These are phyloP conservation scores for Erysimum cheiranthoides DNA, from an alignment of 345 rosid species.

Conservation along the genomic window DNA sequence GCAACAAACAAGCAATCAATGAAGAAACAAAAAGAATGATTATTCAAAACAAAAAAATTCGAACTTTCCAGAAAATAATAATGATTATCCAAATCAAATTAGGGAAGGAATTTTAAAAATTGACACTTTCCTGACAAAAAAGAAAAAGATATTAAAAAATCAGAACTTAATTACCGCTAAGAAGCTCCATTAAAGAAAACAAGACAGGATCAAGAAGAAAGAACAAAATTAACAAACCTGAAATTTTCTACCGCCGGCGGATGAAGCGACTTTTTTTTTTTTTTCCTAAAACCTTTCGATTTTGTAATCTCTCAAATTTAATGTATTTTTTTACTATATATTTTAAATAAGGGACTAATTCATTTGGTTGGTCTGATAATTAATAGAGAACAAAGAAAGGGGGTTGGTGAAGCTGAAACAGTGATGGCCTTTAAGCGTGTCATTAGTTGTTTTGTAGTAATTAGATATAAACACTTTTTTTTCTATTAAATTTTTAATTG, in stretches of 20 bases:
- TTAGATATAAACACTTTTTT: neutral
- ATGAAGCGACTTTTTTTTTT: neutral
- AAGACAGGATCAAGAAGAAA: conserved; percentile 7
- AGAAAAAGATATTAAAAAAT: neutral
- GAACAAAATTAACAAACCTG: conserved; percentile 10
- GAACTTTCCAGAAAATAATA: conserved; percentile 7
- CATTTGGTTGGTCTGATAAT: conserved; percentile 18
- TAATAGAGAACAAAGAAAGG: conserved; percentile 9
- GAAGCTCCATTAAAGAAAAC: conserved; percentile 14
- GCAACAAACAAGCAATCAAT: neutral
- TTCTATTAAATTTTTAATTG: too few species aligned
- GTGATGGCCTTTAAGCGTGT: conserved; percentile 19
- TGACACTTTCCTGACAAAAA: neutral
- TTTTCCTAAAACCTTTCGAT: neutral
- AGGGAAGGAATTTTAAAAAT: neutral
- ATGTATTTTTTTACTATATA: neutral
- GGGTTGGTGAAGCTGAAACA: conserved; percentile 36
- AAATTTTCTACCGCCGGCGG: conserved; percentile 30
- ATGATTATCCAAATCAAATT: conserved; percentile 11
- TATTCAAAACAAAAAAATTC: neutral
- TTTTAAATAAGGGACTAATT: neutral
- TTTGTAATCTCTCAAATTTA: conserved; percentile 15
- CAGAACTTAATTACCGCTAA: neutral
- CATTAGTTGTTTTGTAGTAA: conserved; percentile 20
- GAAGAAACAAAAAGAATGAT: conserved; percentile 17